A percentile compares a stretch with the other conserved stretches of the same genome.
Evolutionary conservation across 176 grass and related monocot genomes (phyloP).

Genomic region (Musa itinerans): DNA sequence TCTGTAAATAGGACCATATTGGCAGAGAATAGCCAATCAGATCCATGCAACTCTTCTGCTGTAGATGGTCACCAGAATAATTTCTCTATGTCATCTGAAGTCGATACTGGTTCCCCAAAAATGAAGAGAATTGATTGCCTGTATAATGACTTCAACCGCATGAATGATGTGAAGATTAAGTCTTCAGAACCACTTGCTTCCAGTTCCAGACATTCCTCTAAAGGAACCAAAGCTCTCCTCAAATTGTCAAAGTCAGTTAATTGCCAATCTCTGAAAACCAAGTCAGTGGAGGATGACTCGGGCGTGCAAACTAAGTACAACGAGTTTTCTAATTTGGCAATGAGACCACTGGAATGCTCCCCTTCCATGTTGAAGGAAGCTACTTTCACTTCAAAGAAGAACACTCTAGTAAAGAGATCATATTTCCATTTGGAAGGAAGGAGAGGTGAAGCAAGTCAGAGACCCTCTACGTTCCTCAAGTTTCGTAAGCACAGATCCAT

Average conservation of each 20-base stretch:
- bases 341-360: neutral
- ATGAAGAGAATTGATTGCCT: slow-evolving; percentile 12
- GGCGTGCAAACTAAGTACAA: neutral
- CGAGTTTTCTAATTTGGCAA: neutral
- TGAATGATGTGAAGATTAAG: slow-evolving; percentile 9
- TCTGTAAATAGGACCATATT: neutral
- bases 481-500: slow-evolving; percentile 14
- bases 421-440: slow-evolving; percentile 4
- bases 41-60: neutral
- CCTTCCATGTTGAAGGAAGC: neutral
- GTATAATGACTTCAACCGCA: neutral
- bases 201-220: neutral
- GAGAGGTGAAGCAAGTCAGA: neutral
- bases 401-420: slow-evolving; percentile 2
- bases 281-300: neutral
- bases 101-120: slow-evolving; percentile 7
- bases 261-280: neutral
- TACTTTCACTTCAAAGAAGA: neutral
- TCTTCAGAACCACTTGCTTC: slow-evolving; percentile 10
- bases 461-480: neutral
- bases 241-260: neutral
- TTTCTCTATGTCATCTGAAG: neutral
- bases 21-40: neutral
- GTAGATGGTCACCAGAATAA: neutral
- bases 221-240: neutral